These are phyloP conservation scores for Starmerella lactis-condensi DNA, from an alignment of 805 yeast genomes.

Conservation along the genomic window DNA sequence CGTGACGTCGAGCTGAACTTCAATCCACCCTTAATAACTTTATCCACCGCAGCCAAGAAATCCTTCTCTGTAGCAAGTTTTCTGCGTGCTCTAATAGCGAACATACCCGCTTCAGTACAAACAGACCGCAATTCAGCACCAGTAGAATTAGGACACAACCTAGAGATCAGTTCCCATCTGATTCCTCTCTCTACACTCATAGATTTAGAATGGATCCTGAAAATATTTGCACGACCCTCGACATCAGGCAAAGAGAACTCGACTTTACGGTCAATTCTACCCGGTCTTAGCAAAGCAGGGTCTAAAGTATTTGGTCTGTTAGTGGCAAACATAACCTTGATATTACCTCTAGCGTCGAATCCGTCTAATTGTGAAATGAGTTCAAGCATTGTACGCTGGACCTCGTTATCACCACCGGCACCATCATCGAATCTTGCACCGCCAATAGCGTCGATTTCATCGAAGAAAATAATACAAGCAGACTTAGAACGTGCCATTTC, in stretches of 20 bases:
- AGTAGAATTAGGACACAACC: conserved; percentile 93
- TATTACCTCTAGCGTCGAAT: conserved; percentile 95
- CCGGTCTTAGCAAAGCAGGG: conserved; percentile 95
- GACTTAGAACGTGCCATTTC: conserved; percentile 98
- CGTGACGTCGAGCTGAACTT: conserved; percentile 93
- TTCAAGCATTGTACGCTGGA: conserved; percentile 97
- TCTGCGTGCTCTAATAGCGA: conserved; percentile 94
- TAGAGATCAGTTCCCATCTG: conserved; percentile 94
- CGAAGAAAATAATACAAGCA: conserved; percentile 94
- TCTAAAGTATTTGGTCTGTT: conserved; percentile 95
- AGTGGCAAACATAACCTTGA: conserved; percentile 98
- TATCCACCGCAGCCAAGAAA: conserved; percentile 91
- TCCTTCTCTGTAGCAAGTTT: conserved; percentile 97
- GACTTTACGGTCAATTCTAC: conserved; percentile 96
- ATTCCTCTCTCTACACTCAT: conserved; percentile 96
- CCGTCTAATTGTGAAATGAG: conserved; percentile 95
- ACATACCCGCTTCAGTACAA: conserved; percentile 99
- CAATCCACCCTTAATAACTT: conserved; percentile 95
- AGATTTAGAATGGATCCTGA: conserved; percentile 90
- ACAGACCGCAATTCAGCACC: conserved; percentile 98
- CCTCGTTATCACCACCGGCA: conserved; percentile 98
- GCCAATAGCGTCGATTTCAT: conserved; percentile 97
- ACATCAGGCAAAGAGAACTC: conserved; percentile 92
- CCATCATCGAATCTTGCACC: conserved; percentile 99
- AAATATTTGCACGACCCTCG: conserved; percentile 94